These are phyloP conservation scores for Zygosaccharomyces lentus DNA, from an alignment of 805 yeast species.

Conservation along the genomic window DNA sequence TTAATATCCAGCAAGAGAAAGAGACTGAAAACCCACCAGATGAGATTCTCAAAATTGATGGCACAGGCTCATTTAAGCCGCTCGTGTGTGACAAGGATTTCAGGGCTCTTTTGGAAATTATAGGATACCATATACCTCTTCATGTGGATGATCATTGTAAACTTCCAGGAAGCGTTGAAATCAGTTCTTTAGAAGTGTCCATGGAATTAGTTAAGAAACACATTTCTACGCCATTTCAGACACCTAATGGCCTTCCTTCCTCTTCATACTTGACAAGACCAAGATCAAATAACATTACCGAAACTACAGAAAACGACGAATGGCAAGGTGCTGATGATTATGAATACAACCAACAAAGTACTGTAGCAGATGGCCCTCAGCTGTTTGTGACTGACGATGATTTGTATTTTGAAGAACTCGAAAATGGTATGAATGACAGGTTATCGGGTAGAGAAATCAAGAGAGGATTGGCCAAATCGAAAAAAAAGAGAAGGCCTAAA, in stretches of 20 bases:
- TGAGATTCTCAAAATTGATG: slow-evolving; percentile 12
- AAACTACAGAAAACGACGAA: slow-evolving; percentile 18
- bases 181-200: slow-evolving; percentile 13
- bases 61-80: slow-evolving; percentile 10
- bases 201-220: slow-evolving; percentile 20
- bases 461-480: slow-evolving; percentile 28
- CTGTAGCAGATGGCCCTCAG: slow-evolving; percentile 17
- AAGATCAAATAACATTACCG: neutral
- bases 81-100: slow-evolving; percentile 26
- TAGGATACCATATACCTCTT: slow-evolving; percentile 25
- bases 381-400: slow-evolving; percentile 18
- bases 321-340: slow-evolving; percentile 22
- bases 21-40: slow-evolving; percentile 17
- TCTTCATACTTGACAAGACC: slow-evolving; percentile 28
- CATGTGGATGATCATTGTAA: slow-evolving; percentile 19
- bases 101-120: slow-evolving; percentile 24
- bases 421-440: slow-evolving; percentile 7
- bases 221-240: slow-evolving; percentile 25
- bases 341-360: slow-evolving; percentile 22
- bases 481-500: slow-evolving; percentile 11
- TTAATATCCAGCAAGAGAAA: slow-evolving; percentile 8
- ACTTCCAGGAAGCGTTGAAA: slow-evolving; percentile 16
- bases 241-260: slow-evolving; percentile 28
- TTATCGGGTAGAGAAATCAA: slow-evolving; percentile 8
- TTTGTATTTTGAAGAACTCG: slow-evolving; percentile 29